A percentile compares a stretch with the other conserved stretches of the same genome.
Evolutionary conservation across 768 basidiomycete genomes (phyloP).

Genomic region (Pisolithus tinctorius): DNA sequence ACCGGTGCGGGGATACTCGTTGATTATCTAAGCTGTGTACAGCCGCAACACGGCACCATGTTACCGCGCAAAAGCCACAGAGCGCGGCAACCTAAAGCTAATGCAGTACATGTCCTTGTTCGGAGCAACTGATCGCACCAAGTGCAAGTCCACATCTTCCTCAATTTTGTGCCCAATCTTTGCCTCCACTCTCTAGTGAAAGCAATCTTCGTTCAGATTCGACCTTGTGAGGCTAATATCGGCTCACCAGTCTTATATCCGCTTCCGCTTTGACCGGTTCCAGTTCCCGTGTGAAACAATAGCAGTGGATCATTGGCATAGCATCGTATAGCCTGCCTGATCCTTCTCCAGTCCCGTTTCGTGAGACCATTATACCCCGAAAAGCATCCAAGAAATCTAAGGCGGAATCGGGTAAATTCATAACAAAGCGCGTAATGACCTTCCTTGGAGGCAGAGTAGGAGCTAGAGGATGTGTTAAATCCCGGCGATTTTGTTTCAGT

Average conservation of each 20-base stretch:
- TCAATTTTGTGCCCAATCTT: conserved; percentile 50
- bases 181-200: conserved; percentile 62
- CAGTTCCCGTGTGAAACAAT: conserved; percentile 90
- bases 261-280: conserved; percentile 58
- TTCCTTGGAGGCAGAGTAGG: conserved; percentile 33
- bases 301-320: conserved; percentile 92
- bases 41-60: conserved; percentile 22
- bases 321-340: conserved; percentile 39
- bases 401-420: conserved; percentile 95
- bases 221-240: conserved; percentile 1
- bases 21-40: conserved; percentile 27
- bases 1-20: conserved; percentile 29
- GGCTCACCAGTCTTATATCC: conserved; percentile 77
- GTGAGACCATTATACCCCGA: conserved; percentile 55
- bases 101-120: conserved; percentile 98
- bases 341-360: conserved; percentile 30
- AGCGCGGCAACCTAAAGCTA: conserved; percentile 66
- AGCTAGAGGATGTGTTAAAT: conserved; percentile 3
- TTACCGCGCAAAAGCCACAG: conserved; percentile 29
- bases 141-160: conserved; percentile 49
- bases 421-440: conserved; percentile 82
- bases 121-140: conserved; percentile 90
- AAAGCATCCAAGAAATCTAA: conserved; percentile 87
- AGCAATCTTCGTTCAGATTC: conserved; percentile 12
- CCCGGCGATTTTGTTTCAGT: neutral